Percentiles rank a stretch among this genome's conserved stretches.
phyloP scores from a whole-genome alignment of 2,329 filamentous ascomycete genomes.

The Thelonectria blattea region DNA sequence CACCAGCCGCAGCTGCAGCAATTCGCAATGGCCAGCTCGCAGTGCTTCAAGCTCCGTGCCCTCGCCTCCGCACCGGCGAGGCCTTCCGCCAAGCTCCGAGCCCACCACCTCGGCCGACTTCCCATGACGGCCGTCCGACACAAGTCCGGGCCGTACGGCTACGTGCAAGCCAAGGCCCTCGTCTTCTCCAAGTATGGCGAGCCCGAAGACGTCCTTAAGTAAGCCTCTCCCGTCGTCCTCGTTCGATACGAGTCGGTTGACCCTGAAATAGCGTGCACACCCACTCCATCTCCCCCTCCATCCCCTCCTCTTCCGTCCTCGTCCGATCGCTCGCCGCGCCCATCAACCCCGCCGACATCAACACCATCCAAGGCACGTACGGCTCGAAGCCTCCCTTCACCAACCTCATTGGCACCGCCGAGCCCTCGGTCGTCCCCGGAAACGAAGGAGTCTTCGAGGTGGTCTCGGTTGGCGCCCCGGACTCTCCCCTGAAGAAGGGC shows the following conservation, averaged over 20 bases:
- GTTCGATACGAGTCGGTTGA: not conserved
- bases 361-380: constrained; percentile 97
- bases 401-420: constrained; percentile 74
- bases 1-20: not conserved
- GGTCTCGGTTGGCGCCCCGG: constrained; percentile 67
- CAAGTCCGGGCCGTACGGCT: constrained; percentile 74
- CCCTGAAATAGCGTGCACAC: constrained; percentile 63
- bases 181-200: constrained; percentile 78
- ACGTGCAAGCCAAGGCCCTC: constrained; percentile 84
- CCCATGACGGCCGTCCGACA: constrained; percentile 45
- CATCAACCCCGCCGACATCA: constrained; percentile 97
- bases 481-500: constrained; percentile 65
- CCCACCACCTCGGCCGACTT: constrained; percentile 26
- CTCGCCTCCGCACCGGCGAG: constrained; percentile 31
- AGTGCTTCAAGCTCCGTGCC: constrained; percentile 31
- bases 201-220: constrained; percentile 72
- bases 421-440: constrained; percentile 79
- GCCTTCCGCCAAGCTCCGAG: constrained; percentile 29
- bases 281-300: constrained; percentile 77
- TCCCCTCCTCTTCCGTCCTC: constrained; percentile 70
- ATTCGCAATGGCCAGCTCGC: constrained; percentile 34
- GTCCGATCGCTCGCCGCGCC: constrained; percentile 88
- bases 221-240: constrained; percentile 29
- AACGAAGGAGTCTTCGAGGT: constrained; percentile 97
- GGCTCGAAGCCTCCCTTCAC: constrained; percentile 82